phyloP scores from a whole-genome alignment of 202 grass and related monocot species.

The Sporobolus alterniflorus region DNA sequence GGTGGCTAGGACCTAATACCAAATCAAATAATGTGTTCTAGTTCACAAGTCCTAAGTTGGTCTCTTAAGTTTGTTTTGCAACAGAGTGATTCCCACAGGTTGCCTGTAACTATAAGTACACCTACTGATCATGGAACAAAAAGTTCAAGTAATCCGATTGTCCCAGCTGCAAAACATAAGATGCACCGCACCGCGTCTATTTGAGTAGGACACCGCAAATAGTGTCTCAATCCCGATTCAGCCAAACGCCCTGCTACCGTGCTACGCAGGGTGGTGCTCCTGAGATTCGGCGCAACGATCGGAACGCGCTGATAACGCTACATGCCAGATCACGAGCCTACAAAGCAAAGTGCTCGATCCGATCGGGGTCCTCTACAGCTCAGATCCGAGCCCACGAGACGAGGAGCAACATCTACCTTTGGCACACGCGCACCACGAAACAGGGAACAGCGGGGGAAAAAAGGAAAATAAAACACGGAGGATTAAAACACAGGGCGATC shows the following conservation, averaged over 20 bases:
- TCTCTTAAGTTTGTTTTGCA: neutral
- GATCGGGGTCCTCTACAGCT: neutral
- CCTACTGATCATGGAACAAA: neutral
- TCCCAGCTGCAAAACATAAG: neutral
- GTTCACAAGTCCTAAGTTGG: neutral
- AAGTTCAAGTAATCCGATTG: neutral
- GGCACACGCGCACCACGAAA: neutral
- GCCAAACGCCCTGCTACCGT: neutral
- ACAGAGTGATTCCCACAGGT: neutral
- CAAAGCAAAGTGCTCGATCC: neutral
- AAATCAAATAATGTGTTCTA: neutral
- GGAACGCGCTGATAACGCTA: neutral
- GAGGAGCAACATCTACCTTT: neutral
- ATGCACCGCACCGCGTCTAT: neutral
- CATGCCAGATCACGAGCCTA: neutral
- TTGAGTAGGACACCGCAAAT: neutral
- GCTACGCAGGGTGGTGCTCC: neutral
- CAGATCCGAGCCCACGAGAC: slow-evolving; percentile 41
- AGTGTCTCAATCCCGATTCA: neutral
- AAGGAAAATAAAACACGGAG: neutral
- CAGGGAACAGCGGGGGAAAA: neutral
- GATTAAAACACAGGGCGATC: neutral
- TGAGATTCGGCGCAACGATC: neutral
- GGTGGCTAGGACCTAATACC: neutral
- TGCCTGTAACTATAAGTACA: neutral